Evolutionary conservation across 768 basidiomycete species (phyloP).

Genomic region (Russula brevipes): DNA sequence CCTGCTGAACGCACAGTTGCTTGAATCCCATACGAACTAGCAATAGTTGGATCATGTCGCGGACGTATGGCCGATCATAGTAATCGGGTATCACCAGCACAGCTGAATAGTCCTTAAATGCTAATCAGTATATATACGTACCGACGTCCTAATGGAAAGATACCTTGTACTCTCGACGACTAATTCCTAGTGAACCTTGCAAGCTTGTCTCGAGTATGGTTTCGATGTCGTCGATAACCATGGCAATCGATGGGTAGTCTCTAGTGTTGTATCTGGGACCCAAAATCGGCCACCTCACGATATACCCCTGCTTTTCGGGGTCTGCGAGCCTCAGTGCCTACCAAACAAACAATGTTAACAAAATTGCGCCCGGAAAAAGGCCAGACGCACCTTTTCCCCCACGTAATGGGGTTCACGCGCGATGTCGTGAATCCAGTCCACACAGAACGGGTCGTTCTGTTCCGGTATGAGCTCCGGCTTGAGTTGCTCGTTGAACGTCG

Average conservation of each 20-base stretch:
- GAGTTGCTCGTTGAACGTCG: slow-evolving; percentile 77
- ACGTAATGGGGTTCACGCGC: slow-evolving; percentile 51
- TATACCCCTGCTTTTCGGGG: slow-evolving; percentile 62
- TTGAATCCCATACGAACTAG: slow-evolving; percentile 84
- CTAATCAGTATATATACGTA: slow-evolving; percentile 7
- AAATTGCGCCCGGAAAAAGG: neutral
- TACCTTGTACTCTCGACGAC: slow-evolving; percentile 55
- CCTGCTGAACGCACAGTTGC: slow-evolving; percentile 90
- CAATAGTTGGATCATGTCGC: slow-evolving; percentile 68
- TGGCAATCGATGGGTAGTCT: slow-evolving; percentile 68
- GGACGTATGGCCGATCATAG: slow-evolving; percentile 79
- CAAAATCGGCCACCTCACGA: slow-evolving; percentile 76
- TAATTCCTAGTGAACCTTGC: slow-evolving; percentile 54
- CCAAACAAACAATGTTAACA: neutral
- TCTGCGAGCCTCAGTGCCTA: slow-evolving; percentile 69
- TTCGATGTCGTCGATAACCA: slow-evolving; percentile 74
- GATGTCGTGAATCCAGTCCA: slow-evolving; percentile 73
- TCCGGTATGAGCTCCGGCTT: slow-evolving; percentile 83
- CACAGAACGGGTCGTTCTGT: slow-evolving; percentile 72
- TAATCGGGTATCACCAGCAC: slow-evolving; percentile 90
- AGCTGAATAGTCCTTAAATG: slow-evolving; percentile 71
- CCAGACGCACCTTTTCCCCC: slow-evolving; percentile 57
- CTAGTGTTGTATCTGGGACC: slow-evolving; percentile 77
- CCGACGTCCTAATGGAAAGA: slow-evolving; percentile 14
- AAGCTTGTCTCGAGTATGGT: slow-evolving; percentile 59